phyloP scores from a whole-genome alignment of 139 green algal genomes.

The Dunaliella primolecta region DNA sequence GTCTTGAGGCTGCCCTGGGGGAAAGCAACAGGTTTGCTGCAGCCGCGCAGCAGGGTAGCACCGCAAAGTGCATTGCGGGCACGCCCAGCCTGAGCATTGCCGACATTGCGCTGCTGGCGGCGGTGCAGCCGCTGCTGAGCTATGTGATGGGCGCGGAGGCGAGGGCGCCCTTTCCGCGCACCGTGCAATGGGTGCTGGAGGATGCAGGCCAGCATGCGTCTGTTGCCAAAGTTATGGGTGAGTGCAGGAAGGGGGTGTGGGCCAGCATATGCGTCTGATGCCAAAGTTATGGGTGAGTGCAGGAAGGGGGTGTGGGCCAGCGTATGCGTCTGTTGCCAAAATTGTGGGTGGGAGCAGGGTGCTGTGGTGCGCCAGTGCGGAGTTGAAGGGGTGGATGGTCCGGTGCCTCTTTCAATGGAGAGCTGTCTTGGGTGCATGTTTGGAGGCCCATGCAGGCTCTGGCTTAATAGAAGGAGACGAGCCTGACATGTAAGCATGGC shows the following conservation, averaged over 20 bases:
- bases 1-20: not conserved
- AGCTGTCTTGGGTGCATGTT: not conserved
- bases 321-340: slow-evolving; percentile 34
- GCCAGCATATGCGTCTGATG: slow-evolving; percentile 29
- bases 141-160: slow-evolving; percentile 48
- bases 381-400: not conserved
- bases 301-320: not conserved
- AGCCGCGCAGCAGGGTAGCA: not conserved
- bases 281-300: slow-evolving; percentile 50
- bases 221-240: slow-evolving; percentile 54
- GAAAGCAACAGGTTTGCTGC: not conserved
- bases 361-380: not conserved
- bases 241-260: slow-evolving; percentile 9
- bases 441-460: not conserved
- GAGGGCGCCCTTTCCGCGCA: slow-evolving; percentile 20
- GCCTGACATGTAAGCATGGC: not conserved
- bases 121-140: slow-evolving; percentile 45
- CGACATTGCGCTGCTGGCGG: slow-evolving; percentile 48
- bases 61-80: slow-evolving; percentile 14
- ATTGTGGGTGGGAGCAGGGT: slow-evolving; percentile 51
- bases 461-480: not conserved
- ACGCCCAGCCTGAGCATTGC: slow-evolving; percentile 39
- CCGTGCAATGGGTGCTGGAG: slow-evolving; percentile 40
- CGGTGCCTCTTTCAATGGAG: not conserved
- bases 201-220: slow-evolving; percentile 16